A percentile compares a stretch with the other conserved stretches of the same genome.
phyloP scores from a whole-genome alignment of 2,329 filamentous ascomycete genomes.

The Saccharata proteae region DNA sequence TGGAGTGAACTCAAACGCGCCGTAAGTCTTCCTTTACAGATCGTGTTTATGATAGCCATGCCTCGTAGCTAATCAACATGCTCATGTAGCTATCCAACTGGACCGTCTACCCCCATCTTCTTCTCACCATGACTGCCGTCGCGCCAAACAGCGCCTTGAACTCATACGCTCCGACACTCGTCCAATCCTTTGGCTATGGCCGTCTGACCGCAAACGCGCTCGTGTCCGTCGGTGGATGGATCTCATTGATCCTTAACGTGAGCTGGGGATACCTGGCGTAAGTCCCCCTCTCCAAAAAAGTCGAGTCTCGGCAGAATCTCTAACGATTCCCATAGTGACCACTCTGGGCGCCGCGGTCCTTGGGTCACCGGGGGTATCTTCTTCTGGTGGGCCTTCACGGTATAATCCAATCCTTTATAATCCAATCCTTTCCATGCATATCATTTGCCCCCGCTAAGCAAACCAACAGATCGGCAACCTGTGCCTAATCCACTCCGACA shows the following conservation, averaged over 20 bases:
- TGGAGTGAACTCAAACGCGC: constrained; percentile 3
- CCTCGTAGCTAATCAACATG: no score
- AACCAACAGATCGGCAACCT: constrained; percentile 6
- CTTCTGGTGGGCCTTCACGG: constrained; percentile 9
- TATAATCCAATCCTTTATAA: not conserved
- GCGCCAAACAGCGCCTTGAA: constrained; percentile 19
- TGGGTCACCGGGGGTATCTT: constrained; percentile 6
- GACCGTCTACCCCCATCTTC: constrained; percentile 20
- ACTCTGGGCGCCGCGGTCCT: constrained; percentile 5
- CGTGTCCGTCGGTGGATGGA: constrained; percentile 21
- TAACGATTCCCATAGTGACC: not conserved
- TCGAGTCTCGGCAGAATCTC: not conserved
- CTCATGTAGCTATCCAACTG: constrained; percentile 16
- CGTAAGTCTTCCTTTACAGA: not conserved
- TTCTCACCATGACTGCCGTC: constrained; percentile 21
- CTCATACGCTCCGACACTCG: constrained; percentile 21
- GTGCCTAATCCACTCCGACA: constrained; percentile 1
- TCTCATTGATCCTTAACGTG: constrained; percentile 12
- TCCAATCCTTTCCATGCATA: not conserved
- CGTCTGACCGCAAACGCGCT: constrained; percentile 19
- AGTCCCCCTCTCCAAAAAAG: not conserved
- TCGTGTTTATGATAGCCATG: no score
- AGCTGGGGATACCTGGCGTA: constrained; percentile 9
- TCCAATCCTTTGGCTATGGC: constrained; percentile 16
- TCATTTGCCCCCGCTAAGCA: not conserved